A percentile compares a stretch with the other conserved stretches of the same genome.
Conservation (phyloP, 148 eudicot species). For the Chenopodium formosanum region DNA sequence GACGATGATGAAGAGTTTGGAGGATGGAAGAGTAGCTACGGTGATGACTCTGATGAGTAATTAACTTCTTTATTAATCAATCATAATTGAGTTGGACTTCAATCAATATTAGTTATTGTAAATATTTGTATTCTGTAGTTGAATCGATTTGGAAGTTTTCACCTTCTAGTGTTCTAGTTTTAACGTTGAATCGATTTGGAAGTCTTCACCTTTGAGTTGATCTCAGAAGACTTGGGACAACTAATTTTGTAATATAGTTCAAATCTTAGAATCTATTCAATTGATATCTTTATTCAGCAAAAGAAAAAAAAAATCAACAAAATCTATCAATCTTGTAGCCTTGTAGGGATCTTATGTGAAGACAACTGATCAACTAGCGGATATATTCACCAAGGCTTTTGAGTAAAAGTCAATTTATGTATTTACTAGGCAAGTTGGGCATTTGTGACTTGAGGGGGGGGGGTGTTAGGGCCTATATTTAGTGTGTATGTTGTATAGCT, state of each 20-base stretch:
- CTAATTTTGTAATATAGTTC: background rate
- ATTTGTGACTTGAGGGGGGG: too few relatives aligned
- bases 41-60: background rate
- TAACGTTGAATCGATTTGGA: background rate
- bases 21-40: constrained; percentile 32
- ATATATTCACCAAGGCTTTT: too few relatives aligned
- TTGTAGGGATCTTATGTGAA: too few relatives aligned
- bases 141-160: background rate
- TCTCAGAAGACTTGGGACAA: background rate
- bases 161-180: background rate
- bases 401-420: too few relatives aligned
- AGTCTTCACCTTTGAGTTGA: background rate
- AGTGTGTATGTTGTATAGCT: too few relatives aligned
- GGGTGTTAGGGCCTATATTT: too few relatives aligned
- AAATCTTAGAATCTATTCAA: background rate
- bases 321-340: background rate
- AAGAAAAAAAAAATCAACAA: background rate
- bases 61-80: background rate
- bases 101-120: background rate
- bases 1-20: constrained; percentile 23
- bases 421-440: too few relatives aligned
- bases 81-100: background rate
- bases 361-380: too few relatives aligned
- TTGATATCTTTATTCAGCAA: background rate
- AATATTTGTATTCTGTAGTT: background rate